phyloP scores from a whole-genome alignment of 371 early-diverging fungal species.

The Saksenaea oblongispora region DNA sequence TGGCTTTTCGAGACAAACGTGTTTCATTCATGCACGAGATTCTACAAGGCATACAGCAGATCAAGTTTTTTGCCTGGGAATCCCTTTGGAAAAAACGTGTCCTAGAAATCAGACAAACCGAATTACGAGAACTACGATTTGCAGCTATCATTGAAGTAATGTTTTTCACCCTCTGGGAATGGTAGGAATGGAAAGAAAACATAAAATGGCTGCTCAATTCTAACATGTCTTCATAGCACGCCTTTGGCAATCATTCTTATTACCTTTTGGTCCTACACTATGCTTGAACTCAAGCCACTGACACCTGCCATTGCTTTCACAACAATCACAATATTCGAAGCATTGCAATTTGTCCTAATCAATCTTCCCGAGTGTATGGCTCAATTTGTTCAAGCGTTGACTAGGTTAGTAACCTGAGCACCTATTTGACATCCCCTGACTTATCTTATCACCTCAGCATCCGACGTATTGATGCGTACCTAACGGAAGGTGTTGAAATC shows the following conservation, averaged over 20 bases:
- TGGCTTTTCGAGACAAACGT: conserved; percentile 30
- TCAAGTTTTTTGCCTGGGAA: conserved; percentile 55
- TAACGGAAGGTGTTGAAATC: conserved; percentile 3
- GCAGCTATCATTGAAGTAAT: not conserved
- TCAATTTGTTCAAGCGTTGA: conserved; percentile 27
- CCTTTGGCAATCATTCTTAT: conserved; percentile 54
- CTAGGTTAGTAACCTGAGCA: not conserved
- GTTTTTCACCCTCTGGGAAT: not conserved
- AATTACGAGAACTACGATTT: conserved; percentile 31
- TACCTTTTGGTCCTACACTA: conserved; percentile 51
- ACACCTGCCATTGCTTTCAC: conserved; percentile 61
- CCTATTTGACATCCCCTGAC: not conserved
- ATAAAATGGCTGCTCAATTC: not conserved
- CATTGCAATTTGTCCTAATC: conserved; percentile 41
- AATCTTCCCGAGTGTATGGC: conserved; percentile 42
- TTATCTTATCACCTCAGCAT: conserved; percentile 29
- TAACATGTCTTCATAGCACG: conserved; percentile 10
- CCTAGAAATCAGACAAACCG: conserved; percentile 31
- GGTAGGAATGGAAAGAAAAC: not conserved
- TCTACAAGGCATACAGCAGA: conserved; percentile 48
- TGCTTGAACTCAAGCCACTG: conserved; percentile 43
- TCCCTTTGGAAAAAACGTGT: not conserved
- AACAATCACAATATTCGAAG: conserved; percentile 46
- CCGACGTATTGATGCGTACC: conserved; percentile 41
- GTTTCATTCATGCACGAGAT: conserved; percentile 35